These are phyloP conservation scores for Epichloe bromicola DNA, from an alignment of 2,329 filamentous ascomycete species.

Conservation along the genomic window DNA sequence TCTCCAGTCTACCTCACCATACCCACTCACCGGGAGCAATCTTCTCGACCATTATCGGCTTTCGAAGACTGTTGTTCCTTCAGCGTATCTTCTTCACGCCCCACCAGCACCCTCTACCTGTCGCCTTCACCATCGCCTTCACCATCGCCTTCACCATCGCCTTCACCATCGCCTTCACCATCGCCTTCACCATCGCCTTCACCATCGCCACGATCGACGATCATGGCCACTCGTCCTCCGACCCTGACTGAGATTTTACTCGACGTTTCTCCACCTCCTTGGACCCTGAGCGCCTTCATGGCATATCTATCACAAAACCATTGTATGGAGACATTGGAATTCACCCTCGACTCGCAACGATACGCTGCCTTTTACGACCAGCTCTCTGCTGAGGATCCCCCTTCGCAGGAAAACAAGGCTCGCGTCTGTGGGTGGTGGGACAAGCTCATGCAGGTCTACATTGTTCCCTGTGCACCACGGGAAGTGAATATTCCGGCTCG, in stretches of 20 bases:
- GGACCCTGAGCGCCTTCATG: conserved; percentile 87
- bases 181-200: conserved; percentile 29
- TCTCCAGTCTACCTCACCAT: conserved; percentile 29
- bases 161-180: conserved; percentile 24
- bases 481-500: conserved; percentile 84
- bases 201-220: conserved; percentile 19
- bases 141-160: too few relatives aligned
- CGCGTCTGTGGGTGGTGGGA: conserved; percentile 76
- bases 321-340: conserved; percentile 90
- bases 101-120: conserved; percentile 33
- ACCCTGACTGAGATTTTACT: conserved; percentile 78
- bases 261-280: conserved; percentile 75
- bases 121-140: conserved; percentile 30
- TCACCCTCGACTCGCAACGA: conserved; percentile 84
- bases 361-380: conserved; percentile 52
- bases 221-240: conserved; percentile 34
- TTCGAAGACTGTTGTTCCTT: conserved; percentile 33
- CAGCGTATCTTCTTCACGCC: conserved; percentile 29
- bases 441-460: conserved; percentile 80
- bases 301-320: conserved; percentile 95
- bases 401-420: conserved; percentile 33
- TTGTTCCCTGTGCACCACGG: conserved; percentile 68
- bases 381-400: conserved; percentile 24
- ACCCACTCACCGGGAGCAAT: conserved; percentile 28
- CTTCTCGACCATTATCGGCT: conserved; percentile 31